Evolutionary conservation across 352 stramenopile species (phyloP).

Genomic region (Thraustochytrium sp.): DNA sequence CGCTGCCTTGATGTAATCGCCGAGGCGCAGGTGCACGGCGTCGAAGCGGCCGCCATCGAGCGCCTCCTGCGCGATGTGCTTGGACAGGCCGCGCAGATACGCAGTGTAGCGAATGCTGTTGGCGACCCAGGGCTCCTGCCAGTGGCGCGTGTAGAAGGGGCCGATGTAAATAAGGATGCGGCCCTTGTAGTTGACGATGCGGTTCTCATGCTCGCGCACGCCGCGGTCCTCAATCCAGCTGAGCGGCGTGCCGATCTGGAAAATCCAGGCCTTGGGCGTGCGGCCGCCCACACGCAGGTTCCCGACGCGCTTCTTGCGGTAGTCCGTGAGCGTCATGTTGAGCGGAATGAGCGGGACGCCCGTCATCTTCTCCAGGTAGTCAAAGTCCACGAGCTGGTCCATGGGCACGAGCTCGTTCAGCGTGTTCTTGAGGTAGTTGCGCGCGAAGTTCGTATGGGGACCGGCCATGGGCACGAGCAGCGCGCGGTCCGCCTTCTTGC

Average conservation of each 20-base stretch:
- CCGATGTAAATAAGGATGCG: not conserved
- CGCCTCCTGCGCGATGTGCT: not conserved
- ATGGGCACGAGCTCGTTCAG: constrained; percentile 26
- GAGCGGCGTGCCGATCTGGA: constrained; percentile 17
- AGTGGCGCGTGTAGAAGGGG: constrained; percentile 18
- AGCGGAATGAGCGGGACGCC: constrained; percentile 20
- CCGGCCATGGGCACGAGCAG: constrained; percentile 12
- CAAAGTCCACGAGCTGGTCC: constrained; percentile 35
- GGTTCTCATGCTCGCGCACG: not conserved
- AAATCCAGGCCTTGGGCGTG: not conserved
- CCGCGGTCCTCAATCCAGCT: not conserved
- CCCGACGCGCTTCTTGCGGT: not conserved
- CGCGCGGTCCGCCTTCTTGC: not conserved
- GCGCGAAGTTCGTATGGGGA: not conserved
- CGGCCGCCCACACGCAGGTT: not conserved
- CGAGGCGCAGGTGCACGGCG: not conserved
- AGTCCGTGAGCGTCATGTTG: constrained; percentile 12
- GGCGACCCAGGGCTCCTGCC: not conserved
- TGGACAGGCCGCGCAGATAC: constrained; percentile 12
- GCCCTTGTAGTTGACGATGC: not conserved
- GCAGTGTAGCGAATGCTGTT: constrained; percentile 4
- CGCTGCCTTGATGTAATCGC: not conserved
- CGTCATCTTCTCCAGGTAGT: not conserved
- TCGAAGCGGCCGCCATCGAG: not conserved
- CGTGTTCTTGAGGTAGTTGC: not conserved